Evolutionary conservation across 345 rosid genomes (phyloP).

Genomic region (Geranium brycei): DNA sequence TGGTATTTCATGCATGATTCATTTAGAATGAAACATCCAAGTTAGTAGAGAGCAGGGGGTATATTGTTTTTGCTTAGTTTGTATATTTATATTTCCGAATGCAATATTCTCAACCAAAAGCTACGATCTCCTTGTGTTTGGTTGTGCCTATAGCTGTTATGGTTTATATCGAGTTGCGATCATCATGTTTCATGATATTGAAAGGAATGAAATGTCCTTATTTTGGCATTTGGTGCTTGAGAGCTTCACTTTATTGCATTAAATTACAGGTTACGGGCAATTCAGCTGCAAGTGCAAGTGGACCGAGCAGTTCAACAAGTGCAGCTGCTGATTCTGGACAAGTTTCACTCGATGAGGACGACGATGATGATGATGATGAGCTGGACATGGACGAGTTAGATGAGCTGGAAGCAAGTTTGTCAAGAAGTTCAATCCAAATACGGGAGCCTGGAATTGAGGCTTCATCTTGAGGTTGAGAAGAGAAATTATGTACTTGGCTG

Average conservation of each 20-base stretch:
- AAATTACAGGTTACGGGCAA: conserved; percentile 23
- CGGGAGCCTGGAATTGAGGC: conserved; percentile 24
- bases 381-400: conserved; percentile 68
- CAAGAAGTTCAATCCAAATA: conserved; percentile 52
- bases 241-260: neutral
- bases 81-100: too few relatives aligned
- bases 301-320: conserved; percentile 18
- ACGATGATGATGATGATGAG: conserved; percentile 31
- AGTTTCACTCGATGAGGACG: conserved; percentile 15
- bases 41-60: too few relatives aligned
- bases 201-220: too few relatives aligned
- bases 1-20: too few relatives aligned
- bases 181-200: too few relatives aligned
- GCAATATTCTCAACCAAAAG: too few relatives aligned
- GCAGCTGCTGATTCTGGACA: conserved; percentile 19
- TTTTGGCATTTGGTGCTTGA: neutral
- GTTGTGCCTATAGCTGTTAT: too few relatives aligned
- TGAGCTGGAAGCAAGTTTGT: conserved; percentile 72
- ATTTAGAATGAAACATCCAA: too few relatives aligned
- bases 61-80: too few relatives aligned
- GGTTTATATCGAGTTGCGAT: too few relatives aligned
- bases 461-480: conserved; percentile 14
- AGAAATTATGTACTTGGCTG: neutral
- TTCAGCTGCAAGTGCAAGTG: conserved; percentile 12
- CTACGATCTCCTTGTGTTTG: too few relatives aligned